These are phyloP conservation scores for Fusarium papillatum DNA, from an alignment of 2,329 filamentous ascomycete species.

Conservation along the genomic window DNA sequence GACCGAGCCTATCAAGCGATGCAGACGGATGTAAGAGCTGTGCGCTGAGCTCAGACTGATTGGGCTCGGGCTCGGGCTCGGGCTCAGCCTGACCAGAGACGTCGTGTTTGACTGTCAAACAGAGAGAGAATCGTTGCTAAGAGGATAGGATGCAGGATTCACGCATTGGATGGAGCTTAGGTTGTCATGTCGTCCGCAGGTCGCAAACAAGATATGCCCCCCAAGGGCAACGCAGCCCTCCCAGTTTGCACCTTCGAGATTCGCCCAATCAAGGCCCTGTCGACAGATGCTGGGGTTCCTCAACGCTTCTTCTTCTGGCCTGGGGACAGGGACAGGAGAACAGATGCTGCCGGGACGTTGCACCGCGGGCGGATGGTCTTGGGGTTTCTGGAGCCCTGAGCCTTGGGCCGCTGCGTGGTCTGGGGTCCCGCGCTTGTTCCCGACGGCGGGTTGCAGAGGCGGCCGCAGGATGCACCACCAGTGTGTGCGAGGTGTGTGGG, in stretches of 20 bases:
- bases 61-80: neutral
- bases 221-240: neutral
- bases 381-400: conserved; percentile 33
- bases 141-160: conserved; percentile 1
- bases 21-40: conserved; percentile 12
- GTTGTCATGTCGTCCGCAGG: neutral
- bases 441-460: conserved; percentile 54
- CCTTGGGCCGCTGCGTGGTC: conserved; percentile 40
- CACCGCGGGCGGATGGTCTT: conserved; percentile 29
- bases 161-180: neutral
- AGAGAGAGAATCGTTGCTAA: neutral
- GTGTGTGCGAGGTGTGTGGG: conserved; percentile 38
- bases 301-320: conserved; percentile 1
- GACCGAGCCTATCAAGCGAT: conserved; percentile 27
- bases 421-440: conserved; percentile 53
- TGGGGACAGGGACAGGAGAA: conserved; percentile 27
- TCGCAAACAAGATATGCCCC: neutral
- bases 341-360: conserved; percentile 33
- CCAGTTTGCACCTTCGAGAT: conserved; percentile 1
- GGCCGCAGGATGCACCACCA: conserved; percentile 55
- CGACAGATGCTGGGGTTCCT: conserved; percentile 23
- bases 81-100: conserved; percentile 25
- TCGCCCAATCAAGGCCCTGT: conserved; percentile 24
- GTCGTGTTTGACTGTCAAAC: conserved; percentile 16
- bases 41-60: conserved; percentile 26